A percentile compares a stretch with the other conserved stretches of the same genome.
phyloP scores from a whole-genome alignment of 768 basidiomycete genomes.

The Hydnum rufescens region DNA sequence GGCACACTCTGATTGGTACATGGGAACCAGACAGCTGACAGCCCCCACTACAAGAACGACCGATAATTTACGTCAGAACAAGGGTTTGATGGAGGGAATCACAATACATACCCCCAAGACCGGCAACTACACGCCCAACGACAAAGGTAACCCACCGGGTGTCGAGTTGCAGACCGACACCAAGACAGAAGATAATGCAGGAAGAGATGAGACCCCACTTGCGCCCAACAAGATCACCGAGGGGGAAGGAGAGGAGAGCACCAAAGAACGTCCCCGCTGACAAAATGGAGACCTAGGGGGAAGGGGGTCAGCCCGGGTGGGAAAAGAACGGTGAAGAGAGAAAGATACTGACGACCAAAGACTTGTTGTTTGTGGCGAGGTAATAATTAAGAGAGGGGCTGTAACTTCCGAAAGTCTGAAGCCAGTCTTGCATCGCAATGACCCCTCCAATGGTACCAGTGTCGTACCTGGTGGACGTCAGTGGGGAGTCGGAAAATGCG shows the following conservation, averaged over 20 bases:
- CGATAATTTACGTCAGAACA: not conserved
- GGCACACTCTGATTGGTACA: slow-evolving; percentile 40
- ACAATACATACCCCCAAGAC: slow-evolving; percentile 20
- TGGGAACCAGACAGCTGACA: slow-evolving; percentile 44
- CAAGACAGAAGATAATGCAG: slow-evolving; percentile 34
- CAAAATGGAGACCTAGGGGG: slow-evolving; percentile 30
- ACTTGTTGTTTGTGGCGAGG: slow-evolving; percentile 18
- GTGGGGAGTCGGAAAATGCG: not conserved
- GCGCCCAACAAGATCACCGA: slow-evolving; percentile 37
- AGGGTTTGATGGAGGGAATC: not conserved
- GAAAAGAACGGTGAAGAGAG: not conserved
- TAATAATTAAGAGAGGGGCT: slow-evolving; percentile 11
- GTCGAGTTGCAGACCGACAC: slow-evolving; percentile 37
- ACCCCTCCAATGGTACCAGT: slow-evolving; percentile 70
- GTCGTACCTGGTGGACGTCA: slow-evolving; percentile 37
- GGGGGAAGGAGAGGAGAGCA: slow-evolving; percentile 18
- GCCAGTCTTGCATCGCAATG: slow-evolving; percentile 41
- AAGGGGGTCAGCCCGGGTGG: not conserved
- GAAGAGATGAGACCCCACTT: slow-evolving; percentile 28
- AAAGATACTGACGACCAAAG: slow-evolving; percentile 23
- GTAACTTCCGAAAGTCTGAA: slow-evolving; percentile 32
- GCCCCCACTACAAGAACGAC: slow-evolving; percentile 44
- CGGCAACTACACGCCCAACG: slow-evolving; percentile 58
- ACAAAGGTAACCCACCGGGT: slow-evolving; percentile 26
- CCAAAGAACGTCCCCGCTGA: slow-evolving; percentile 76